Evolutionary conservation across 352 stramenopile genomes (phyloP), one percentile per base, ranked within the genome.

Genomic region (Globisporangium perplexum): DNA sequence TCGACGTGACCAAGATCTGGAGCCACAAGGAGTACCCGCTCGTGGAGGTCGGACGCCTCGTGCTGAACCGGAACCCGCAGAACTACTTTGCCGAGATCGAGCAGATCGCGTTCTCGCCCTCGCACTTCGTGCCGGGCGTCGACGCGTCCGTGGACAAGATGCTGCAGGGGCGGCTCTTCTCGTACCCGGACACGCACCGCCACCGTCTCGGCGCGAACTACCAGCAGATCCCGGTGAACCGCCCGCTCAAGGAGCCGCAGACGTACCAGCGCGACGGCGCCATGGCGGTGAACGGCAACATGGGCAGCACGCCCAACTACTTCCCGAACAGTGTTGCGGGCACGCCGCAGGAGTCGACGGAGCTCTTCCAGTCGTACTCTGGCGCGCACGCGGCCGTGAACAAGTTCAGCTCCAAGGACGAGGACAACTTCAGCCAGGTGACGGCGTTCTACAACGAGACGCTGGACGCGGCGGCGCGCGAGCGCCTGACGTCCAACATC

Each of bases 71-170:
- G 48, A 98, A 98, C 63, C 90, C 91, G 24, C 70, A 75, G 35
- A 96, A 97, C 67, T 98, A 97, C 71, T 97, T 97, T 63, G 86
- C 88, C n/a, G 86, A 98, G 67, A 83, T 97, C 10, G 91, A 97
- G 72, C 91, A 98, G 60, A 61, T 96, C 14, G 90, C 90, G 11
- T 97, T 97, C 69, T 86, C 83, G 11, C 91, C 91, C n/a, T 83
- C 84, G 35, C 86, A 97, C 61, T 78, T 97, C 65, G 78, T 97
- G 35, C 88, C 90, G 1, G 90, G 90, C n/a, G 91, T 97, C 45
- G 85, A 96, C 55, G 83, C 88, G 4, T 81, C 71, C 36, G 60
- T 63, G 2, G 88, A 97, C 68, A 96, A 96, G 59, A 96, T 97
- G 86, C 78, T 97, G 17, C 85, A 95, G 63, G 86, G 77, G 14